A percentile compares a stretch with the other conserved stretches of the same genome.
Conservation (phyloP, 148 eudicot species). For the Drosera capensis region DNA sequence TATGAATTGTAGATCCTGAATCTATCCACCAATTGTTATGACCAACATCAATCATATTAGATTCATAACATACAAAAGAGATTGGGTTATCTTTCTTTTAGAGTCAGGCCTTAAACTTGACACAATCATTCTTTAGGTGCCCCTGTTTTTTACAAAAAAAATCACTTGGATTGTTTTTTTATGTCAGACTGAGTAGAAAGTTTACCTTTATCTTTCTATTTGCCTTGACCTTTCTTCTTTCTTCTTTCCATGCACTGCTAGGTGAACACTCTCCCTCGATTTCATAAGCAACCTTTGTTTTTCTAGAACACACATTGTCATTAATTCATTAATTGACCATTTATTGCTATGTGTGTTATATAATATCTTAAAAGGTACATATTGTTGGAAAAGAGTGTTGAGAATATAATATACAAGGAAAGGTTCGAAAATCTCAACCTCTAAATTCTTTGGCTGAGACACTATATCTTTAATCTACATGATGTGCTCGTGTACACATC, state of each 20-base stretch:
- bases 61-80: slow-evolving; percentile 6
- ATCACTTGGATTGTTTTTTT: neutral
- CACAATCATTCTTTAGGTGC: too few species aligned
- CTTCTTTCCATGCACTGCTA: neutral
- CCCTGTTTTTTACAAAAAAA: neutral
- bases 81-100: neutral
- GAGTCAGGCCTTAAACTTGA: neutral
- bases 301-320: too few species aligned
- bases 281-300: too few species aligned
- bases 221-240: neutral
- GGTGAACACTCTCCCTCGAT: neutral
- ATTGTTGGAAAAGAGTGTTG: neutral
- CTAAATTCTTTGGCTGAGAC: neutral
- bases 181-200: neutral
- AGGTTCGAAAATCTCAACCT: neutral
- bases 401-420: neutral
- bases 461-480: neutral
- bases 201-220: neutral
- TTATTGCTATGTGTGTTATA: slow-evolving; percentile 3
- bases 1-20: slow-evolving; percentile 5
- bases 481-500: neutral
- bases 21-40: slow-evolving; percentile 13
- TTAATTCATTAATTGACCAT: too few species aligned
- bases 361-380: too few species aligned
- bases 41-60: slow-evolving; percentile 8